Base-by-base conservation (phyloP, 495 filamentous ascomycete species). In the Trypethelium eluteriae region DNA sequence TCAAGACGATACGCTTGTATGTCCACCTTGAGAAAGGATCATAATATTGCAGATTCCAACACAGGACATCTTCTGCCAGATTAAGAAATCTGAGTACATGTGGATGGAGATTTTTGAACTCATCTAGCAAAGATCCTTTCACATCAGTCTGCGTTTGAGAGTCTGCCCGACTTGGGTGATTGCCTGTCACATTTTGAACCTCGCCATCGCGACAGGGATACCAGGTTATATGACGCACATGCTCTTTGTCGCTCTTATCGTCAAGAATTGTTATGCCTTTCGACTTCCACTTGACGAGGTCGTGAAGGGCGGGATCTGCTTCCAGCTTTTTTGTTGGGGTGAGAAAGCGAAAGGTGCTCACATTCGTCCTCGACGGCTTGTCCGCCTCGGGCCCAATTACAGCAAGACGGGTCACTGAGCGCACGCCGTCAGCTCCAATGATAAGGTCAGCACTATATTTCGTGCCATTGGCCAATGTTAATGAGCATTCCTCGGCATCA, bases 1-100 rank as follows among this genome's bases (percentile, higher is more conserved):
- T 65, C 34, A 77, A 39, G 1, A 75, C 41, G 12, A 61, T 39
- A 16, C 62, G 44, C 14, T 57, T 44, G 2, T 53, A 34, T n/a
- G 44, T 66, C 56, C 57, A 69, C 14, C 39, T 62, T 34, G 36
- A 7, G 6, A 69, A 38, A 14, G 67, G 64, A 39, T 69, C 63
- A 7, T 38, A 53, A 38, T 69, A 64, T n/a, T 61, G 39, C 38
- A 71, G 46, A 50, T 69, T 66, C 67, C 67, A 71, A 6, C 67
- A 49, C 18, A 5, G 11, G 10, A 53, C 49, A 53, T 53, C 49
- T 53, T 53, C n/a, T 53, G 49, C 49, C n/a, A 16, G 5, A 16
- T 25, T 5, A 14, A 53, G 49, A 25, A 14, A 53, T 5, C 18
- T 53, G 11, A 53, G 18, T 16, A 53, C n/a, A 5, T 53, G 10